These are phyloP conservation scores for Claviceps africana DNA, from an alignment of 2,329 filamentous ascomycete species.

Conservation along the genomic window DNA sequence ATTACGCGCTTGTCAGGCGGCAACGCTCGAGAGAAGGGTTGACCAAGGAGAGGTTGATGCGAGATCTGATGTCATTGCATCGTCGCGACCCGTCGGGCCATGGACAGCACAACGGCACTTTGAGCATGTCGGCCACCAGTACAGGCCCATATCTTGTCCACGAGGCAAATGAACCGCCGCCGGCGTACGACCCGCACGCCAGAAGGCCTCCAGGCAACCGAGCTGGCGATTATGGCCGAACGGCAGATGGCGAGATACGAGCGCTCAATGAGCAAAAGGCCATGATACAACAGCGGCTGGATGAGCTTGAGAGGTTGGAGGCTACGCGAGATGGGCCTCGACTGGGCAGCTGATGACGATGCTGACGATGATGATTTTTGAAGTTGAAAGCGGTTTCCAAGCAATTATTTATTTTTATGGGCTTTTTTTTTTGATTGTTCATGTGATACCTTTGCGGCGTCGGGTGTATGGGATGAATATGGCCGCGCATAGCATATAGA, in stretches of 20 bases:
- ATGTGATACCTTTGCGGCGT: conserved; percentile 4
- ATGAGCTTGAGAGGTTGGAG: conserved; percentile 16
- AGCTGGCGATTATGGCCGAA: conserved; percentile 9
- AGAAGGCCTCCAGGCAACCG: conserved; percentile 12
- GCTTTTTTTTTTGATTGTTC: background rate
- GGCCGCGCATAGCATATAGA: background rate
- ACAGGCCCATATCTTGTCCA: background rate
- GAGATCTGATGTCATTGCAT: conserved; percentile 5
- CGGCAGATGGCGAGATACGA: conserved; percentile 18
- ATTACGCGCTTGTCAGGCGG: conserved; percentile 15
- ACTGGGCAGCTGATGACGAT: background rate
- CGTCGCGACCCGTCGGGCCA: background rate
- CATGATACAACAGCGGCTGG: conserved; percentile 21
- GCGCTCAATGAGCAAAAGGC: conserved; percentile 21
- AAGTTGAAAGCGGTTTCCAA: background rate
- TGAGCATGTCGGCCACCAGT: conserved; percentile 1
- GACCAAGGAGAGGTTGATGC: conserved; percentile 7
- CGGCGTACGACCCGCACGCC: conserved; percentile 17
- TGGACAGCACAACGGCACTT: background rate
- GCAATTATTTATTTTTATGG: background rate
- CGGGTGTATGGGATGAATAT: background rate
- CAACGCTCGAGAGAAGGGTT: conserved; percentile 9
- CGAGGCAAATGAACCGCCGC: conserved; percentile 14
- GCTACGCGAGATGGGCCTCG: background rate
- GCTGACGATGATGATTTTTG: background rate